phyloP scores from a whole-genome alignment of 306 rosid genomes.

The Malus asiatica region DNA sequence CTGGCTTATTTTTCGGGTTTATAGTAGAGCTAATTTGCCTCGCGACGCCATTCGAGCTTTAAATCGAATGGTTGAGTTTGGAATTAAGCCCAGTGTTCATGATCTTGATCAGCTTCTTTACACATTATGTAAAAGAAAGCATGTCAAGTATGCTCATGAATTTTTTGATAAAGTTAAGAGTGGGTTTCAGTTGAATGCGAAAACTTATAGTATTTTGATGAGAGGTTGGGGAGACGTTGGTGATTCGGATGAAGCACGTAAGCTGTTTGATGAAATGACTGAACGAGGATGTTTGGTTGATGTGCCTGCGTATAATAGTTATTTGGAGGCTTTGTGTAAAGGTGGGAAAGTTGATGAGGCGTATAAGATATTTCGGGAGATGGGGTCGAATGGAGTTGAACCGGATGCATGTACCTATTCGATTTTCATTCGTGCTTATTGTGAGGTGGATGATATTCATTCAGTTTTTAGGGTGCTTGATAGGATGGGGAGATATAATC shows the following conservation, averaged over 20 bases:
- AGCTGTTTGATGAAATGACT: constrained; percentile 71
- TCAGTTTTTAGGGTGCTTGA: constrained; percentile 64
- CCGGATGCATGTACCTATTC: constrained; percentile 71
- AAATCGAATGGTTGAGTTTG: constrained; percentile 69
- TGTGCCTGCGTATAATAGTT: constrained; percentile 61
- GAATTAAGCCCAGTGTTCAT: constrained; percentile 43
- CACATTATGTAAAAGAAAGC: constrained; percentile 62
- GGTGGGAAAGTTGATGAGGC: constrained; percentile 65
- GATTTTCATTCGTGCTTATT: constrained; percentile 58
- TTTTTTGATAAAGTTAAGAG: constrained; percentile 58
- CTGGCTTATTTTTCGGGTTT: constrained; percentile 68
- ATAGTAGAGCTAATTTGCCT: constrained; percentile 65
- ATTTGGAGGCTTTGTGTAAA: constrained; percentile 66
- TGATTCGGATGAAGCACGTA: constrained; percentile 45
- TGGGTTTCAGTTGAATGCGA: constrained; percentile 38
- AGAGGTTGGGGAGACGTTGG: constrained; percentile 73
- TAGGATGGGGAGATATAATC: constrained; percentile 49
- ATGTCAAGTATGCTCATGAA: constrained; percentile 55
- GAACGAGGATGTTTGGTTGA: constrained; percentile 51
- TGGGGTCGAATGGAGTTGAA: constrained; percentile 42
- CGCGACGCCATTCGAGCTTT: constrained; percentile 72
- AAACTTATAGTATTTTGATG: constrained; percentile 66
- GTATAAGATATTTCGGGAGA: constrained; percentile 35
- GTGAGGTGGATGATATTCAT: constrained; percentile 57
- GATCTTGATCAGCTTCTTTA: constrained; percentile 71